Conservation (phyloP, 2,329 filamentous ascomycete species). For the Coniochaeta sp. region DNA sequence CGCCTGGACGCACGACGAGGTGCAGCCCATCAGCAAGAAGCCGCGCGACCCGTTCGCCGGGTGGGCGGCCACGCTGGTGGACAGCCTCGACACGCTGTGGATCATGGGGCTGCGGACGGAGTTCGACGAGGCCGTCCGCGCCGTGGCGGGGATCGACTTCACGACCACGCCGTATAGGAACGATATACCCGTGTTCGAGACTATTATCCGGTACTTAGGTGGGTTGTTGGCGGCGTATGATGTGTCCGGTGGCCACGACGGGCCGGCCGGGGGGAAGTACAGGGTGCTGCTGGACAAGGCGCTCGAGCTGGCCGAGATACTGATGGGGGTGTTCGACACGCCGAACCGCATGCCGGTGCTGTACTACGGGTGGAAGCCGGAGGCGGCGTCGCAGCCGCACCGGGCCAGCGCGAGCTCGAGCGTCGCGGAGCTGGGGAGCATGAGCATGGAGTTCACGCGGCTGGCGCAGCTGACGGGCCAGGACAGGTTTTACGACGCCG, state of each 20-base stretch:
- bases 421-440: slow-evolving; percentile 67
- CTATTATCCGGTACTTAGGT: slow-evolving; percentile 84
- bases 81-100: slow-evolving; percentile 77
- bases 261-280: slow-evolving; percentile 44
- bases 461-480: slow-evolving; percentile 79
- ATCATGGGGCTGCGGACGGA: slow-evolving; percentile 75
- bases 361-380: slow-evolving; percentile 71
- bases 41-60: slow-evolving; percentile 79
- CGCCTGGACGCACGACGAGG: slow-evolving; percentile 83
- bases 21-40: slow-evolving; percentile 62
- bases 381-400: slow-evolving; percentile 55
- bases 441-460: slow-evolving; percentile 84
- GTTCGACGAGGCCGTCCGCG: slow-evolving; percentile 69
- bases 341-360: slow-evolving; percentile 87
- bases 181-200: slow-evolving; percentile 87
- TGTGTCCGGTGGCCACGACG: slow-evolving; percentile 68
- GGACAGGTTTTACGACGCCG: slow-evolving; percentile 80
- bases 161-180: slow-evolving; percentile 54
- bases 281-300: slow-evolving; percentile 68
- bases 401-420: slow-evolving; percentile 49
- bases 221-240: slow-evolving; percentile 83
- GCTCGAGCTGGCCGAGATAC: slow-evolving; percentile 68
- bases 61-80: slow-evolving; percentile 84
- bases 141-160: slow-evolving; percentile 72
- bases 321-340: slow-evolving; percentile 82